phyloP scores from a whole-genome alignment of 2,329 filamentous ascomycete genomes.

The Talaromyces sp. region DNA sequence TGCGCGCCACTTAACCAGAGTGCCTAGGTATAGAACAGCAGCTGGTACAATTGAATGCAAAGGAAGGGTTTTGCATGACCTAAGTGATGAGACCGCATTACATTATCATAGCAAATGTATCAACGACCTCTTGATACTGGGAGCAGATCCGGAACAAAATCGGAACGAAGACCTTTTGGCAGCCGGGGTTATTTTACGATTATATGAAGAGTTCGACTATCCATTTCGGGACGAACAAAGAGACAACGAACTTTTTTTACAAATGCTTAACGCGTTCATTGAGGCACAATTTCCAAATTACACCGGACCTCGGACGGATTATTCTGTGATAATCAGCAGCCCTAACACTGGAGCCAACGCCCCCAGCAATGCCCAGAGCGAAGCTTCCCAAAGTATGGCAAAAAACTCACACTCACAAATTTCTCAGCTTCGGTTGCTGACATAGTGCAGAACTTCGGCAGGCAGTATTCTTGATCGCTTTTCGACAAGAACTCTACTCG shows the following conservation, averaged over 20 bases:
- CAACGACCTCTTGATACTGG: conserved; percentile 33
- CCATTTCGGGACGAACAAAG: background rate
- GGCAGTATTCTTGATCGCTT: conserved; percentile 44
- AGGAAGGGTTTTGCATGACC: background rate
- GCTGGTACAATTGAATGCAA: background rate
- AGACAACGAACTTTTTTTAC: background rate
- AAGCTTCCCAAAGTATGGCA: background rate
- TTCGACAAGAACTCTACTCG: conserved; percentile 47
- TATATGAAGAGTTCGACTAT: background rate
- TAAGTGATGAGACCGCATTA: conserved; percentile 29
- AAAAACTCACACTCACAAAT: background rate
- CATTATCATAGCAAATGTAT: conserved; percentile 40
- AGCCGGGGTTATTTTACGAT: background rate
- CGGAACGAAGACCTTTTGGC: conserved; percentile 6
- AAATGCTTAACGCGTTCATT: background rate
- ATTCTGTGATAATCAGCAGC: background rate
- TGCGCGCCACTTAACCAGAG: conserved; percentile 31
- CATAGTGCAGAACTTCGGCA: conserved; percentile 28
- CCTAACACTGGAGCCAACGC: background rate
- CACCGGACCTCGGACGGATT: background rate
- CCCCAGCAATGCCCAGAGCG: background rate
- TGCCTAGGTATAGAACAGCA: conserved; percentile 17
- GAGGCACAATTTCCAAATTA: background rate
- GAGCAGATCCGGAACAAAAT: conserved; percentile 30
- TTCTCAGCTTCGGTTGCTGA: background rate